Evolutionary conservation across 768 basidiomycete genomes (phyloP).

Genomic region (Boletus tylopilopsis): DNA sequence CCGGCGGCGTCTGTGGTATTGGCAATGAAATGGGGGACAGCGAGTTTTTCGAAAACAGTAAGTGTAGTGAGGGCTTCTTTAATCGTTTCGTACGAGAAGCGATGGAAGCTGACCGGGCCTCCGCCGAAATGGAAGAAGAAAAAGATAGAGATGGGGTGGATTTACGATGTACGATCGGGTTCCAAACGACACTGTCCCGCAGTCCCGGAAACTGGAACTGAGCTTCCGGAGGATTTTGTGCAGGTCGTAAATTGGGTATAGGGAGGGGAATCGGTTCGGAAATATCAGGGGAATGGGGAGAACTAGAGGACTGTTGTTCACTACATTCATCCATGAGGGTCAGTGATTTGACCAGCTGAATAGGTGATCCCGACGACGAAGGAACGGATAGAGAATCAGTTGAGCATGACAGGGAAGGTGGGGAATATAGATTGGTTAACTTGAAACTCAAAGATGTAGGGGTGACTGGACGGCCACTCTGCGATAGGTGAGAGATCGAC

Average conservation of each 20-base stretch:
- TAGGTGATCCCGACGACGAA: conserved; percentile 44
- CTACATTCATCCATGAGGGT: conserved; percentile 30
- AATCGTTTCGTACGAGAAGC: conserved; percentile 33
- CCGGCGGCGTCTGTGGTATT: conserved; percentile 27
- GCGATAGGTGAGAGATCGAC: conserved; percentile 31
- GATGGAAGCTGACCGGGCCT: conserved; percentile 37
- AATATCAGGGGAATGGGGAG: conserved; percentile 27
- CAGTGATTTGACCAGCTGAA: conserved; percentile 35
- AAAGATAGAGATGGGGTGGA: conserved; percentile 34
- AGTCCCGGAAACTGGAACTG: conserved; percentile 47
- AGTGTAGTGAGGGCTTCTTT: conserved; percentile 68
- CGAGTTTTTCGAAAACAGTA: conserved; percentile 66
- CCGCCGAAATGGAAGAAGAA: conserved; percentile 28
- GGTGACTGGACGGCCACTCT: conserved; percentile 31
- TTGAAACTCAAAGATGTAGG: conserved; percentile 31
- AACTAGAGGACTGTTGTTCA: conserved; percentile 24
- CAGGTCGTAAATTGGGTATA: conserved; percentile 20
- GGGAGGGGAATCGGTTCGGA: conserved; percentile 28
- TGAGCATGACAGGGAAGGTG: conserved; percentile 54
- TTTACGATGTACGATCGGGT: conserved; percentile 33
- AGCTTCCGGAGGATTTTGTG: conserved; percentile 12
- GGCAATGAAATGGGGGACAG: conserved; percentile 41
- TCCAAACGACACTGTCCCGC: conserved; percentile 29
- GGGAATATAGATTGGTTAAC: conserved; percentile 25
- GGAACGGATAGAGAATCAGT: conserved; percentile 59